Evolutionary conservation across 2,329 filamentous ascomycete species (phyloP), one percentile per base, ranked within the genome.

Genomic region (Aspergillus calidoustus): DNA sequence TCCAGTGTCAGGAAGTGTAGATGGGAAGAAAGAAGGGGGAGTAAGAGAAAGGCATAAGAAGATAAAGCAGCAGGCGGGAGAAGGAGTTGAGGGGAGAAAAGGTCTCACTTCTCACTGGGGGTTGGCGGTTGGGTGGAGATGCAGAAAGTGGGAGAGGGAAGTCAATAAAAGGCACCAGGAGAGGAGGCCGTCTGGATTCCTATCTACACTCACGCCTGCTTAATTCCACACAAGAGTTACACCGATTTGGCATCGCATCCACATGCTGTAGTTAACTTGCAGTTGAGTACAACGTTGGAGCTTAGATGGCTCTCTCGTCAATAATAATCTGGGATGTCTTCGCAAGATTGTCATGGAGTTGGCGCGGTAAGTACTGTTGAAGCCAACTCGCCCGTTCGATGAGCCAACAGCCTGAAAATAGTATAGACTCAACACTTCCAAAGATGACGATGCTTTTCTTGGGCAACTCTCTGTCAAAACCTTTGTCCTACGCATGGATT

Each of bases 81-180:
- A 51, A 38, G 56, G 28, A 53, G 31, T 54, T 53, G 43, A 38
- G 58, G 11, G 48, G 48, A 56, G 41, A 58, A 62, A 61, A 54
- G 58, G 48, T 46, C 55, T 28, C 34, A 52, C 57, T 50, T 60
- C 11, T 57, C 52, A 61, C 43, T 54, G 59, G 55, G 52, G 54
- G 59, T 54, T 54, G 57, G 54, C 31, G 47, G 54, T 46, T 54
- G 28, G 49, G 43, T 47, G 53, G 58, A 59, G 60, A 48, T 50
- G 57, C 19, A 34, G 47, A 53, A 49, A 30, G 60, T 34, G 38
- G 22, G 30, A 56, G 30, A 56, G 50, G 47, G 34, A 19, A 51
- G 48, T 34, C 49, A 57, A 57, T 57, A 15, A 57, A 57, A 57
- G 55, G 55, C 55, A 51, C 17, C 25, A 15, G 64, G n/a, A 47